Evolutionary conservation across 164 flowering plant genomes (phyloP), one percentile per base, ranked within the genome.

Genomic region (Sextonia rubra): DNA sequence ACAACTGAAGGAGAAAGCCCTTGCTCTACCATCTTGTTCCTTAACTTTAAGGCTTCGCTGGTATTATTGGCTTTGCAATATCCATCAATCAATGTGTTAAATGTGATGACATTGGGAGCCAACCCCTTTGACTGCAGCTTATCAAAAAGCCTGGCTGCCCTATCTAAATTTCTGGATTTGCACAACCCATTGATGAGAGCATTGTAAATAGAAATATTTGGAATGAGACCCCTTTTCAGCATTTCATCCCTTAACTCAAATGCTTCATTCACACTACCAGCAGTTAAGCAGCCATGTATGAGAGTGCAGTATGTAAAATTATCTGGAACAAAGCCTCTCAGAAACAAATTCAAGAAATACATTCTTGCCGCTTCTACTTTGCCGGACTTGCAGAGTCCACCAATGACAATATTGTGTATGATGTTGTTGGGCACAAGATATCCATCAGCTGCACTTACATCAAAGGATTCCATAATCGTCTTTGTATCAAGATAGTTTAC

Each of bases 121-220:
- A 88, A 63, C 20, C 89, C 91, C 80, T 90, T 91, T 63, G 1
- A 17, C 9, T 70, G 76, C 73, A 93, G 85, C 71, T 90, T 93
- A 71, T 77, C 60, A 69, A 89, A 93, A 75, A 93, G 93, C 76
- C 82, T 82, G 37, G 73, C 58, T 49, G 98, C 98, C 77, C 93
- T 80, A 68, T 85, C 91, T 63, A 93, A 72, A 77, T 89, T 80
- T 63, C 92, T 88, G 4, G 86, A 83, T 80, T 89, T 91, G 64
- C 97, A 91, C 73, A 93, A 74, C 52, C 98, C 98, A 82, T 83
- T 85, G 49, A 90, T 77, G 37, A 93, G 86, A 77, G 91, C 87
- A 85, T 93, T 93, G 68, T 87, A 89, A 47, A 83, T 83, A 70
- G 77, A 64, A 75, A 91, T 84, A 68, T 89, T 86, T 17, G 97